phyloP scores from a whole-genome alignment of 495 filamentous ascomycete species.

The Podospora sp. region DNA sequence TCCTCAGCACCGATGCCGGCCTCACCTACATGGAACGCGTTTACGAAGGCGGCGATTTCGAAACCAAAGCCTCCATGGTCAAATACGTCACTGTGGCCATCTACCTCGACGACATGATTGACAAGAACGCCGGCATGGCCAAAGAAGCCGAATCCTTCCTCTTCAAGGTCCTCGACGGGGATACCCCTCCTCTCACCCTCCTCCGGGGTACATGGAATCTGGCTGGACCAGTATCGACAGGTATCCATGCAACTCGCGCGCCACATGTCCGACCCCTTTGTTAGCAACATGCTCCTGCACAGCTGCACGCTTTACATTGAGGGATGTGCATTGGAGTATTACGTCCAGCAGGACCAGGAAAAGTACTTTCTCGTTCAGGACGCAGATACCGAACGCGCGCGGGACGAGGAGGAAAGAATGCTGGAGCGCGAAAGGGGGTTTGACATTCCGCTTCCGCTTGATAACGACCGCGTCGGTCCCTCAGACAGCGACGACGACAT shows the following conservation, averaged over 20 bases:
- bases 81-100: slow-evolving; percentile 13
- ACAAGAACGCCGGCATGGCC: slow-evolving; percentile 17
- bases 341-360: slow-evolving; percentile 14
- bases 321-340: slow-evolving; percentile 15
- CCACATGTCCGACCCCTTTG: slow-evolving; percentile 20
- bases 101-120: slow-evolving; percentile 20
- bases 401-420: slow-evolving; percentile 6
- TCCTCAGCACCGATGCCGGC: slow-evolving; percentile 13
- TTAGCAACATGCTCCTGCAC: slow-evolving; percentile 20
- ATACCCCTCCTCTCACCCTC: not conserved
- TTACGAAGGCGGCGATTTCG: slow-evolving; percentile 18
- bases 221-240: slow-evolving; percentile 15
- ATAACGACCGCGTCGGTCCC: slow-evolving; percentile 4
- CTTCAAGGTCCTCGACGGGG: slow-evolving; percentile 2
- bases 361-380: slow-evolving; percentile 11
- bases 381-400: slow-evolving; percentile 4
- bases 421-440: slow-evolving; percentile 4
- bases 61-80: slow-evolving; percentile 19
- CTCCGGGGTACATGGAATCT: not conserved
- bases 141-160: slow-evolving; percentile 19
- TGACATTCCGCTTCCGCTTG: slow-evolving; percentile 16
- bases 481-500: not conserved
- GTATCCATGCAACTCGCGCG: slow-evolving; percentile 11
- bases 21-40: slow-evolving; percentile 16
- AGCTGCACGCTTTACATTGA: slow-evolving; percentile 19